These are phyloP conservation scores for Cyclotella atomus DNA, from an alignment of 108 stramenopile species.

Conservation along the genomic window DNA sequence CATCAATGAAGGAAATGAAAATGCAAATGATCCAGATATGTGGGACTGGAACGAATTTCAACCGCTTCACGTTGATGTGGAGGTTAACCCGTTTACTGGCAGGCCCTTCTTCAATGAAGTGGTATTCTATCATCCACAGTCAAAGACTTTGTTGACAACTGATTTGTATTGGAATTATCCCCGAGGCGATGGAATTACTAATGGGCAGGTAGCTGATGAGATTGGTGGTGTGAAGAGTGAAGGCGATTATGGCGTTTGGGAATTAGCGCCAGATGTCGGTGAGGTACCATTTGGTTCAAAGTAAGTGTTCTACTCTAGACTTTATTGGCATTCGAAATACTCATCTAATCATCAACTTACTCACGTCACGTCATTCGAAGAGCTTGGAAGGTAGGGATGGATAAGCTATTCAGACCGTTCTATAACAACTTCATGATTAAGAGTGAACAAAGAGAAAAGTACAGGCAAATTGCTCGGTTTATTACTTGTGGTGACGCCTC, in stretches of 20 bases:
- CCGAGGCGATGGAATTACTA: conserved; percentile 62
- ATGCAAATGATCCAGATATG: conserved; percentile 10
- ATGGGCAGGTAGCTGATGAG: conserved; percentile 43
- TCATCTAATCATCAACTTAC: background rate
- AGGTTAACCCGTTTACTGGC: conserved; percentile 85
- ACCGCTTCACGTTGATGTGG: conserved; percentile 73
- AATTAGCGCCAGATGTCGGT: conserved; percentile 71
- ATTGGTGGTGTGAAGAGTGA: conserved; percentile 11
- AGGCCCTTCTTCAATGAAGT: conserved; percentile 89
- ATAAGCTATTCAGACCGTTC: conserved; percentile 77
- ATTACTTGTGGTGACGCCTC: conserved; percentile 36
- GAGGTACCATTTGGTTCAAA: conserved; percentile 66
- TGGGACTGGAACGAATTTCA: conserved; percentile 74
- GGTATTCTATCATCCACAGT: conserved; percentile 70
- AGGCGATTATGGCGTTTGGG: conserved; percentile 65
- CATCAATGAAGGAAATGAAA: background rate
- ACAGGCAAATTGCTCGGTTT: conserved; percentile 37
- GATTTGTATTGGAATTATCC: conserved; percentile 94
- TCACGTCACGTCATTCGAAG: background rate
- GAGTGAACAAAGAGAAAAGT: conserved; percentile 46
- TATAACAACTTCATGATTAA: conserved; percentile 86
- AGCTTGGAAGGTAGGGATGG: conserved; percentile 82
- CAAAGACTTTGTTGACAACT: conserved; percentile 74
- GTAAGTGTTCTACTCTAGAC: too few species aligned
- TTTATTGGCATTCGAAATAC: background rate